Base-by-base conservation (phyloP, 139 green algal genomes). In the Asterochloris sp. region DNA sequence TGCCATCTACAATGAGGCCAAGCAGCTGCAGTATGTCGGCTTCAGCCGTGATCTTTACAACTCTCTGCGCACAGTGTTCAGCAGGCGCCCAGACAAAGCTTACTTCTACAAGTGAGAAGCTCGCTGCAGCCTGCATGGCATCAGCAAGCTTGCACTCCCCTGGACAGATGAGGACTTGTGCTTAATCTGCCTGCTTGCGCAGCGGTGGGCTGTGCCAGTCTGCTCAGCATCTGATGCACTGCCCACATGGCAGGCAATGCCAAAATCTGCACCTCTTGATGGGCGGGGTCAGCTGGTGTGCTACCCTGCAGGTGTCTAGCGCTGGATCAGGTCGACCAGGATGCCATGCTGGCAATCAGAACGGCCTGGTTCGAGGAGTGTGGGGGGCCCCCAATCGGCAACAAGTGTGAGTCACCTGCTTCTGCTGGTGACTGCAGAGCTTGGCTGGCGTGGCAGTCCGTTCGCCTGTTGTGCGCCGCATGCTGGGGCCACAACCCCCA, bases 1-100 rank as follows among this genome's bases (percentile, higher is more conserved):
- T 89, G 94, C 93, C 6, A 82, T 98, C 0, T 96, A 93, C 29
- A 96, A 98, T 63, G 83, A 92, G 21, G 84, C 89, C 26, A 89
- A 93, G 78, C 93, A 93, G 82, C 85, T 98, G 79, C 95, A 98
- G 89, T 98, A 96, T 85, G 88, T 98, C 13, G 95, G 95, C 11
- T 98, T 98, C 80, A 94, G 90, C 27, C 91, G 91, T 74, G 89
- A 97, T 73, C 88, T 98, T 76, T 85, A 89, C 24, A 92, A 94
- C 84, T 93, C 93, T 26, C 89, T 98, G 80, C 80, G 92, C 19
- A 96, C 90, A 10, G 74, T 98, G 12, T 89, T 98, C 61, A 87
- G 88, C 61, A 86, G 95, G 19, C 87, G 95, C 0, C 93, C 95
- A 12, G 94, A 98, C 28, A 94, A 96, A 76, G 87, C 92, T 9